Evolutionary conservation across 768 basidiomycete genomes (phyloP).

Genomic region (Crassisporium funariophilum): DNA sequence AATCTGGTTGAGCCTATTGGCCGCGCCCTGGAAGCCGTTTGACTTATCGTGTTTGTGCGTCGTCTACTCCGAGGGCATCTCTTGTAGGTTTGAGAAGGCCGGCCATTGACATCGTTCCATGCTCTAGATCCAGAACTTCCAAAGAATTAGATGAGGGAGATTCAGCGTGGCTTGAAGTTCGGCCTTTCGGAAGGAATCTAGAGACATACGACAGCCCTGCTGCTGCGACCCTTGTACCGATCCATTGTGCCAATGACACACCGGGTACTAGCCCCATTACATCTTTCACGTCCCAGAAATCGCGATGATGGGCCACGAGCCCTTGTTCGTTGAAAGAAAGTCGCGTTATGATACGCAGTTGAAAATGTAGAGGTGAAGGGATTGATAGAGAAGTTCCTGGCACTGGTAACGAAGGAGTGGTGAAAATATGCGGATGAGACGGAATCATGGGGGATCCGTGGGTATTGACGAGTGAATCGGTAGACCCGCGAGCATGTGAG

Average conservation of each 20-base stretch:
- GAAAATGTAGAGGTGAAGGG: constrained; percentile 74
- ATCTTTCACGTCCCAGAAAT: constrained; percentile 82
- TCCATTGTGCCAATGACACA: constrained; percentile 66
- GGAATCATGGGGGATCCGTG: constrained; percentile 29
- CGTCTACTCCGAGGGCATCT: no score
- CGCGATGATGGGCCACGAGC: constrained; percentile 77
- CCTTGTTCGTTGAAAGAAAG: constrained; percentile 82
- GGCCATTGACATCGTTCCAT: constrained; percentile 9
- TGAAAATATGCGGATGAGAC: constrained; percentile 32
- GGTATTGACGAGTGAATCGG: constrained; percentile 41
- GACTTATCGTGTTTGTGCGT: background rate
- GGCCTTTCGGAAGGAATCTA: constrained; percentile 31
- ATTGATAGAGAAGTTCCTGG: constrained; percentile 60
- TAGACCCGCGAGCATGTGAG: constrained; percentile 33
- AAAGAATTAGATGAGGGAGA: constrained; percentile 14
- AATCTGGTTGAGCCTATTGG: no score
- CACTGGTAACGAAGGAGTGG: constrained; percentile 53
- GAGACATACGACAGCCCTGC: constrained; percentile 51
- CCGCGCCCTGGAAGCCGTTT: no score
- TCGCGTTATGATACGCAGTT: constrained; percentile 70
- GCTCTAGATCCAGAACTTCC: constrained; percentile 19
- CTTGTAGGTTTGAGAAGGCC: background rate
- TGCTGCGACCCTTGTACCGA: constrained; percentile 63
- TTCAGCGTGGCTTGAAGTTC: constrained; percentile 10
- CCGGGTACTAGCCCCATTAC: constrained; percentile 74